Evolutionary conservation across 2,329 filamentous ascomycete species (phyloP).

Genomic region (Alternaria burnsii): DNA sequence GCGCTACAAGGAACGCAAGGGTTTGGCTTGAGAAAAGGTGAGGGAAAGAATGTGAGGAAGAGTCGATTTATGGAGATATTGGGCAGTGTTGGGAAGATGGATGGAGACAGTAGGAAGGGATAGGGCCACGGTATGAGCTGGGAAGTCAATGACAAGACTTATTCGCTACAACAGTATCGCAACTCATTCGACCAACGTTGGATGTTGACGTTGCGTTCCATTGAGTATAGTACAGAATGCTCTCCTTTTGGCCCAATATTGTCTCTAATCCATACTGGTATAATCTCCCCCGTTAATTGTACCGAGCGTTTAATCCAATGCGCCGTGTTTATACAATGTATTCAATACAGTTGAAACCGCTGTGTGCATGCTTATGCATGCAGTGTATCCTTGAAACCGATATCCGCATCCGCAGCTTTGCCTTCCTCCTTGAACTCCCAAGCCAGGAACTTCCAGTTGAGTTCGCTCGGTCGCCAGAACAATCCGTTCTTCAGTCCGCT

Average conservation of each 20-base stretch:
- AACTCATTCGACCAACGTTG: background rate
- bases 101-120: background rate
- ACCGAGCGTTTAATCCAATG: slow-evolving; percentile 27
- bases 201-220: background rate
- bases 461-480: slow-evolving; percentile 72
- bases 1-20: slow-evolving; percentile 6
- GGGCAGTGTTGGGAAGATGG: background rate
- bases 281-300: slow-evolving; percentile 8
- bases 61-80: slow-evolving; percentile 7
- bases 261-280: background rate
- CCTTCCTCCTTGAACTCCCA: slow-evolving; percentile 71
- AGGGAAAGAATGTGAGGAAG: background rate
- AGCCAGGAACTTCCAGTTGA: slow-evolving; percentile 85
- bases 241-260: background rate
- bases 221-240: background rate
- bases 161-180: too few relatives aligned
- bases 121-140: too few relatives aligned
- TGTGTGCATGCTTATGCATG: slow-evolving; percentile 37
- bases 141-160: too few relatives aligned
- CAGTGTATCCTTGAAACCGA: slow-evolving; percentile 35
- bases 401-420: slow-evolving; percentile 12
- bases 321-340: slow-evolving; percentile 34
- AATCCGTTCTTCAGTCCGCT: slow-evolving; percentile 63
- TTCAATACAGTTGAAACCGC: slow-evolving; percentile 27
- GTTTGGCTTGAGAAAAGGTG: background rate